A percentile compares a stretch with the other conserved stretches of the same genome.
Evolutionary conservation across 257 asterid species (phyloP).

Genomic region (Plectranthus barbatus): DNA sequence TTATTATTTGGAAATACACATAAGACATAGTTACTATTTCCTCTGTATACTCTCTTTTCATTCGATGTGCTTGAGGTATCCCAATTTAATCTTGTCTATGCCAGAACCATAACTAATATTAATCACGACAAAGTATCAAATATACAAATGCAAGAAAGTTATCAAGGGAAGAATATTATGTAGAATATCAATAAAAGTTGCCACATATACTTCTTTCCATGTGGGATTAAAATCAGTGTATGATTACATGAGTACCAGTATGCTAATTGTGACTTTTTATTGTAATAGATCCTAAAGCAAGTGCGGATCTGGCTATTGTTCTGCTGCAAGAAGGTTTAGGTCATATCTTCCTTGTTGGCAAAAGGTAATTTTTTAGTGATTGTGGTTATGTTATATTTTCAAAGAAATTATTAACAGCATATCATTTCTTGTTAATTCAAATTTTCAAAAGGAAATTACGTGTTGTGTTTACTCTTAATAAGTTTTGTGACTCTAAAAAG

Average conservation of each 20-base stretch:
- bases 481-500: background rate
- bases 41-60: background rate
- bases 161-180: background rate
- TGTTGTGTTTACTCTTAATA: background rate
- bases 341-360: constrained; percentile 77
- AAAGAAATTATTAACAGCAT: background rate
- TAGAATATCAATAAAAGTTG: background rate
- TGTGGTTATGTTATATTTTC: background rate
- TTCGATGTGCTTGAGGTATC: background rate
- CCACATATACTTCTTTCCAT: background rate
- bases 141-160: background rate
- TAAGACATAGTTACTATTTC: background rate
- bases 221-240: background rate
- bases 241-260: constrained; percentile 5
- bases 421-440: background rate
- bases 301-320: constrained; percentile 90
- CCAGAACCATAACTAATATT: background rate
- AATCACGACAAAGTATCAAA: background rate
- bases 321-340: constrained; percentile 98
- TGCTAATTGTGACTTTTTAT: constrained; percentile 19
- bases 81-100: background rate
- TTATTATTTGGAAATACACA: background rate
- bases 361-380: constrained; percentile 42
- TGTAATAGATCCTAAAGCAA: constrained; percentile 73
- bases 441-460: background rate